phyloP scores from a whole-genome alignment of 1,284 basidiomycete species.

The Cutaneotrichosporon dermatis region DNA sequence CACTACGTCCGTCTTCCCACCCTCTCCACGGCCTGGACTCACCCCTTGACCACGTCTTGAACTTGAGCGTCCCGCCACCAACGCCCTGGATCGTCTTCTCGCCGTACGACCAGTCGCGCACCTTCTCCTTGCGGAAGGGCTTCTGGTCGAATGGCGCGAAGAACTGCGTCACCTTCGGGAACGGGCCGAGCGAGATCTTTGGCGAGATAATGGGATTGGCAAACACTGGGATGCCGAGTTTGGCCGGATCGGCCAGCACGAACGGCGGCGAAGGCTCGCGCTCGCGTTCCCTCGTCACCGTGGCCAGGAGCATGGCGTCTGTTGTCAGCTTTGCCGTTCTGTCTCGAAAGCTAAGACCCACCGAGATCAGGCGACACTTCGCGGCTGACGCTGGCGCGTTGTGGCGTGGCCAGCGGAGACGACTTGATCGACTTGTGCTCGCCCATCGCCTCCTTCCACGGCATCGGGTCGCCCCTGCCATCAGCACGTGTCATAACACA shows the following conservation, averaged over 20 bases:
- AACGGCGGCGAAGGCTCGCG: slow-evolving; percentile 24
- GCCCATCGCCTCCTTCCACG: slow-evolving; percentile 22
- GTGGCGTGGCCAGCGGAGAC: slow-evolving; percentile 14
- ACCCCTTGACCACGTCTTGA: slow-evolving; percentile 41
- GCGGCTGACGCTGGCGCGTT: slow-evolving; percentile 18
- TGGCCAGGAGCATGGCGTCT: slow-evolving; percentile 12
- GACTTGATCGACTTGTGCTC: not conserved
- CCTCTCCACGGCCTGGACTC: slow-evolving; percentile 9
- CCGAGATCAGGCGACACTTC: slow-evolving; percentile 32
- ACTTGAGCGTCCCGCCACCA: slow-evolving; percentile 37
- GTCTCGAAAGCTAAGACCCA: not conserved
- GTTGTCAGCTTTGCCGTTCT: not conserved
- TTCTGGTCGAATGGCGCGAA: slow-evolving; percentile 39
- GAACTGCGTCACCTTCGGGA: slow-evolving; percentile 40
- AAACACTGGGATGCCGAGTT: slow-evolving; percentile 41
- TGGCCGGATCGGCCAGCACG: slow-evolving; percentile 32
- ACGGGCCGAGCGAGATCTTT: slow-evolving; percentile 29
- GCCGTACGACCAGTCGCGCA: slow-evolving; percentile 27
- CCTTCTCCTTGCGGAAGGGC: slow-evolving; percentile 37
- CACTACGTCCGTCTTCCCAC: too few relatives aligned
- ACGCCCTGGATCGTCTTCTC: slow-evolving; percentile 32
- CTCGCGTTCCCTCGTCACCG: not conserved
- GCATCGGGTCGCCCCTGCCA: slow-evolving; percentile 25
- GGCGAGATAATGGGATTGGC: slow-evolving; percentile 39
- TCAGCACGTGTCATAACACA: not conserved